A percentile compares a stretch with the other conserved stretches of the same genome.
These are phyloP conservation scores for Ogataea naganishii DNA, from an alignment of 805 yeast genomes.

Conservation along the genomic window DNA sequence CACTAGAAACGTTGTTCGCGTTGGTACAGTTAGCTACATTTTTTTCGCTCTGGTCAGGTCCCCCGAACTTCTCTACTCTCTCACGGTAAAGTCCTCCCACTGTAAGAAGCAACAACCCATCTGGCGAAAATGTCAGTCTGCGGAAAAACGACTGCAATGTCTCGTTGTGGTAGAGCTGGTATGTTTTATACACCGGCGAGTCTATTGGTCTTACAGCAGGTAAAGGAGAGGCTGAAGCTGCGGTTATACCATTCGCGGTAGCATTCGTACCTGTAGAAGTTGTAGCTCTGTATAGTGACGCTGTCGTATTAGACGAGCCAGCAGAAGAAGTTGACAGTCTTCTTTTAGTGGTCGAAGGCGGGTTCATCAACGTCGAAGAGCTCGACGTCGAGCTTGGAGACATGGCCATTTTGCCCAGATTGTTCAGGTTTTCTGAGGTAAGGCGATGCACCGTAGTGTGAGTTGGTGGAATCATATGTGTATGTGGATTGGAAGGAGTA, in stretches of 20 bases:
- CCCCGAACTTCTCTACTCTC: slow-evolving; percentile 4
- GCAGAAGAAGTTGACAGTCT: slow-evolving; percentile 32
- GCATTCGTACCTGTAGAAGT: slow-evolving; percentile 24
- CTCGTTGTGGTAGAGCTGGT: slow-evolving; percentile 69
- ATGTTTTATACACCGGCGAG: slow-evolving; percentile 24
- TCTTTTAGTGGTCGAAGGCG: slow-evolving; percentile 25
- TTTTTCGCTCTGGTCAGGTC: too few species aligned
- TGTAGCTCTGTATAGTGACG: too few species aligned
- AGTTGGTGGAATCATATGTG: slow-evolving; percentile 25
- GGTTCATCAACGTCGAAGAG: slow-evolving; percentile 8
- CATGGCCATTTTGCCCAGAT: too few species aligned
- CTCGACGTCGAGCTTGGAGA: too few species aligned
- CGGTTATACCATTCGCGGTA: slow-evolving; percentile 15
- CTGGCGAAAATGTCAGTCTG: slow-evolving; percentile 79
- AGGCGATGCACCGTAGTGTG: slow-evolving; percentile 21
- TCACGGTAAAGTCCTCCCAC: slow-evolving; percentile 63
- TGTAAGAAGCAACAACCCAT: slow-evolving; percentile 71
- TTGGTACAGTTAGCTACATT: not conserved
- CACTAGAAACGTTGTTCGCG: slow-evolving; percentile 1
- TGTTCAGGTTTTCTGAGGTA: too few species aligned
- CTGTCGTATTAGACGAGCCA: slow-evolving; percentile 21
- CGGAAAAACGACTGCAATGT: slow-evolving; percentile 87
- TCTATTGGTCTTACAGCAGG: slow-evolving; percentile 40
- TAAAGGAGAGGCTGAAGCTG: slow-evolving; percentile 26
- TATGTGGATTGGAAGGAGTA: too few species aligned